Evolutionary conservation across 1,139 yeast genomes (phyloP).

Genomic region (Saccharomycopsis hybrid): DNA sequence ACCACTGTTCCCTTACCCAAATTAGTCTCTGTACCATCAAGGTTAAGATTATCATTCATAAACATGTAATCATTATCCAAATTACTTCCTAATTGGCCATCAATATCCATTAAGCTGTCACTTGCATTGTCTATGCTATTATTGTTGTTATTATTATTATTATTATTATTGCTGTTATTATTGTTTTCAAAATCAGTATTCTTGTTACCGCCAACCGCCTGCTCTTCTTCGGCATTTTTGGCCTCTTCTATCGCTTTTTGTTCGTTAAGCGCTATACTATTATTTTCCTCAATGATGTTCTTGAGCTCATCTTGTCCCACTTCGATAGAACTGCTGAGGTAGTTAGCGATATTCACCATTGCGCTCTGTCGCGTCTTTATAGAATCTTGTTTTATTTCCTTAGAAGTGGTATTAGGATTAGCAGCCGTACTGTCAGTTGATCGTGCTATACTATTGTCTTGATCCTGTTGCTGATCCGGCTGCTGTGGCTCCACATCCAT

Average conservation of each 20-base stretch:
- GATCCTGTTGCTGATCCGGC: no score
- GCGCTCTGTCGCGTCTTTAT: no score
- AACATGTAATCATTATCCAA: slow-evolving; percentile 6
- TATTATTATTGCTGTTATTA: neutral
- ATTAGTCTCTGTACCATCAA: slow-evolving; percentile 1
- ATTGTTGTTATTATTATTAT: neutral
- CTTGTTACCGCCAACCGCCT: neutral
- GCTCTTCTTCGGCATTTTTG: neutral
- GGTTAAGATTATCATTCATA: slow-evolving; percentile 9
- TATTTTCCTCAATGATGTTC: neutral
- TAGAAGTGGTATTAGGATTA: no score
- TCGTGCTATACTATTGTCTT: no score
- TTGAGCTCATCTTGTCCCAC: neutral
- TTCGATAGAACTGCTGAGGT: neutral
- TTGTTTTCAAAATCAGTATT: neutral
- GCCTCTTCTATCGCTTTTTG: neutral
- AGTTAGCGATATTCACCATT: neutral
- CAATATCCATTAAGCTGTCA: neutral
- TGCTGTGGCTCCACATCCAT: no score
- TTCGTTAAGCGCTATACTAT: neutral
- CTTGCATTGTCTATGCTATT: neutral
- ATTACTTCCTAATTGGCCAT: neutral
- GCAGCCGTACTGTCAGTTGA: no score
- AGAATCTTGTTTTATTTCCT: no score
- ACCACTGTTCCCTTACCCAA: no score